phyloP scores from a whole-genome alignment of 2,329 filamentous ascomycete genomes.

The Hirsutella thompsonii region DNA sequence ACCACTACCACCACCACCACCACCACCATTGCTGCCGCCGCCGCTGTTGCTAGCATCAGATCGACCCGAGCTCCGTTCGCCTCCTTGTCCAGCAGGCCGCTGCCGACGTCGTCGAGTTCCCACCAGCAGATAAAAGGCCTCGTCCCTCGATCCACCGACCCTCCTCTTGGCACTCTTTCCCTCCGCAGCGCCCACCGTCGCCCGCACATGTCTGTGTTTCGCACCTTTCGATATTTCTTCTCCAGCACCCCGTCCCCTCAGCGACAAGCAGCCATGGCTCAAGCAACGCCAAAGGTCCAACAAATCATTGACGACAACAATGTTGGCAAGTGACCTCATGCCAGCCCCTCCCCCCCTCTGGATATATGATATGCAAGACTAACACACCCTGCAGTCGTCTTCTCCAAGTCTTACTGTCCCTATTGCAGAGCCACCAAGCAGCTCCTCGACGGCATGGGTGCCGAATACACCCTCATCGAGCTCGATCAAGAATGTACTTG shows the following conservation, averaged over 20 bases:
- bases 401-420: constrained; percentile 94
- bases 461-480: constrained; percentile 66
- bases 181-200: background rate
- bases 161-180: background rate
- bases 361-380: background rate
- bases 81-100: no score
- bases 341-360: no score
- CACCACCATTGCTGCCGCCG: no score
- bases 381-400: constrained; percentile 52
- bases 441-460: constrained; percentile 54
- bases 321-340: constrained; percentile 47
- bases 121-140: background rate
- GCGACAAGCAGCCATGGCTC: constrained; percentile 61
- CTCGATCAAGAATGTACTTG: constrained; percentile 65
- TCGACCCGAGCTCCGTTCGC: no score
- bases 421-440: constrained; percentile 77
- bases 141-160: background rate
- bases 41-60: no score
- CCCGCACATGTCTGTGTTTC: constrained; percentile 28
- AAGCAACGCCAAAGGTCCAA: constrained; percentile 73
- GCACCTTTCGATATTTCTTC: constrained; percentile 64
- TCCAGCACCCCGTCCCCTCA: constrained; percentile 32
- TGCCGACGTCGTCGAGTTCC: no score
- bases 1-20: no score
- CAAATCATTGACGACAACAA: constrained; percentile 78